Base-by-base conservation (phyloP, 148 eudicot genomes). In the Chenopodium quinoa region DNA sequence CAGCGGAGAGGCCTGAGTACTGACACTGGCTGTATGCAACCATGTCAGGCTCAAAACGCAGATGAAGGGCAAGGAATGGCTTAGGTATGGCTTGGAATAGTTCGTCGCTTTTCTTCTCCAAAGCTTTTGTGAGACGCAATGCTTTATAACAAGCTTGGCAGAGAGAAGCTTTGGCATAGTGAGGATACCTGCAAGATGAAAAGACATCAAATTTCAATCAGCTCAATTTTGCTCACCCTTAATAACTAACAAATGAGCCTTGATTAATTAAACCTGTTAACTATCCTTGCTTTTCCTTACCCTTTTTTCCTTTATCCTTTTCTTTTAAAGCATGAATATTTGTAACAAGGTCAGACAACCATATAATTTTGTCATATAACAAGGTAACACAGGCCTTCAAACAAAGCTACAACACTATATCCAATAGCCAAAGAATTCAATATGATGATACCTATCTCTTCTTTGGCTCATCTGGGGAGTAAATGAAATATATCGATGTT, bases 381-480 rank as follows among this genome's bases (percentile, higher is more conserved):
- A 71, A 13, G 3, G 54, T 50, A 9, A 50, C 12, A 50, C 70
- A 76, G 50, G 31, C 20, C n/a, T 40, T 37, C 80, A 73, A 63
- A 63, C 40, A 56, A 56, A 56, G 7, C 40, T n/a, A n/a, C 72
- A 11, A 64, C 68, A 40, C 1, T 4, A 60, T 37, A n/a, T 40
- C 27, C 23, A 73, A 9, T 40, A 73, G 70, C 23, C 29, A 79
- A 65, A 65, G 23, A 75, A 13, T 2, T 13, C 22, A 1, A 56
- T 17, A 64, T 11, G 46, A 9, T 66, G 5, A 62, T 88, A 96
- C 99, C 98, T 94, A 85, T 96, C 99, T 81, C 98, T 91, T 80
- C 97, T 90, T 85, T 96, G 99, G 89, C 97, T 96, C 98, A 96
- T 94, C 63, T 93, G 94, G 7, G 99, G 98, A n/a, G 93, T 92